These are phyloP conservation scores for Eucalyptus caleyi DNA, from an alignment of 345 rosid genomes.

Conservation along the genomic window DNA sequence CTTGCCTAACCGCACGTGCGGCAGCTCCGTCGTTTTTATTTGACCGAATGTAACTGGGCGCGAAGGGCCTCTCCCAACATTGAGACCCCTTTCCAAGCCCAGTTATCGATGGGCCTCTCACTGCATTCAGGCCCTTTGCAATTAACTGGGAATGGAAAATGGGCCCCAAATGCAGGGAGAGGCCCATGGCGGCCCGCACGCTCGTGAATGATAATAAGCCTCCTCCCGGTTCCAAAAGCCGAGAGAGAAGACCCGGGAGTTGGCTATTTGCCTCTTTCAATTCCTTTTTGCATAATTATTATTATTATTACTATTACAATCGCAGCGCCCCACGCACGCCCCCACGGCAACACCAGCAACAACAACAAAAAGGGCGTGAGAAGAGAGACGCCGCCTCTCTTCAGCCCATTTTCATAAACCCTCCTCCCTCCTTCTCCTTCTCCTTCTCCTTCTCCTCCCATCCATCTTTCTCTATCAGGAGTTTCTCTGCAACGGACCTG, in stretches of 20 bases:
- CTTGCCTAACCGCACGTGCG: not conserved
- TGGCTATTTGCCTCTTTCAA: not conserved
- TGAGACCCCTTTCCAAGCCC: not conserved
- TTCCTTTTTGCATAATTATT: not conserved
- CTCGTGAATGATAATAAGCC: not conserved
- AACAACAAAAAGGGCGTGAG: not conserved
- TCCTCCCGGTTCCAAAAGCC: not conserved
- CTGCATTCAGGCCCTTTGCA: too few species aligned
- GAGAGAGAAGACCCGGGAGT: not conserved
- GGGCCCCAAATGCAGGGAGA: not conserved
- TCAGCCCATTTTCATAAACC: not conserved
- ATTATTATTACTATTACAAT: too few species aligned
- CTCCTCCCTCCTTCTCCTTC: not conserved
- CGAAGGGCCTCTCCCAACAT: not conserved
- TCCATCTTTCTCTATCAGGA: not conserved
- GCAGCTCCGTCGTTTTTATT: not conserved
- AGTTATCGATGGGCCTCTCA: too few species aligned
- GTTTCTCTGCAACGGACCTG: not conserved
- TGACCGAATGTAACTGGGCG: not conserved
- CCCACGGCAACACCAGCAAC: not conserved
- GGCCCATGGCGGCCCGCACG: not conserved
- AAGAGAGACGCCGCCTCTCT: not conserved
- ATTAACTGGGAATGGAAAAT: too few species aligned
- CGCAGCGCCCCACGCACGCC: not conserved
- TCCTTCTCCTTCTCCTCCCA: not conserved